phyloP scores from a whole-genome alignment of 2,329 filamentous ascomycete genomes.

The Exophiala bonariae region DNA sequence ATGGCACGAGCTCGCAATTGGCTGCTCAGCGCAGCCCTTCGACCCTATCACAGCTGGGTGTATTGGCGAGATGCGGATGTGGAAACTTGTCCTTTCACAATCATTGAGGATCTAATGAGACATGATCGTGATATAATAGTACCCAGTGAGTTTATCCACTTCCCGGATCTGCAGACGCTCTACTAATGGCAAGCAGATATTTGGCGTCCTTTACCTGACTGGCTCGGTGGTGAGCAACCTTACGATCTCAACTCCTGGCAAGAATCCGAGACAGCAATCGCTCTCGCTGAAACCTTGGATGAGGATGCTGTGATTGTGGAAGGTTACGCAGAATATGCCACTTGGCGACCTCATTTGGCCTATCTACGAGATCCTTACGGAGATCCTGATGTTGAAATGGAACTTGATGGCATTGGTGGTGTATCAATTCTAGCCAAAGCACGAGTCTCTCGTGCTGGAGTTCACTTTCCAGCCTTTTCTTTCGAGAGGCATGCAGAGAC shows the following conservation, averaged over 20 bases:
- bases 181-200: conserved; percentile 64
- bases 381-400: conserved; percentile 99
- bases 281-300: conserved; percentile 89
- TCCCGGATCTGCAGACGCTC: conserved; percentile 1
- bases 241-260: conserved; percentile 99
- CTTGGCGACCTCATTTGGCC: conserved; percentile 94
- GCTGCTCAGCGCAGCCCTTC: conserved; percentile 87
- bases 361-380: conserved; percentile 96
- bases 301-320: conserved; percentile 99
- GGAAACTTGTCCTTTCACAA: conserved; percentile 93
- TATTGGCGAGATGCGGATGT: conserved; percentile 99
- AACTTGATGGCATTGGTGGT: conserved; percentile 88
- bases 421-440: conserved; percentile 97
- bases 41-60: conserved; percentile 97
- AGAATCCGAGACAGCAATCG: conserved; percentile 93
- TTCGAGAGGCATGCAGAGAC: conserved; percentile 99
- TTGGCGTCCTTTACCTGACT: conserved; percentile 97
- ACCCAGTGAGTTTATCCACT: conserved; percentile 71
- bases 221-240: conserved; percentile 96
- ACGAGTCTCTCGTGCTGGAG: conserved; percentile 88
- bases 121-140: conserved; percentile 99
- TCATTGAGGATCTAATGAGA: conserved; percentile 95
- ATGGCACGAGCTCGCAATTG: conserved; percentile 99
- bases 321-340: conserved; percentile 97
- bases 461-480: conserved; percentile 97